phyloP scores from a whole-genome alignment of 1,284 basidiomycete species.

The Ceratobasidium sp. region DNA sequence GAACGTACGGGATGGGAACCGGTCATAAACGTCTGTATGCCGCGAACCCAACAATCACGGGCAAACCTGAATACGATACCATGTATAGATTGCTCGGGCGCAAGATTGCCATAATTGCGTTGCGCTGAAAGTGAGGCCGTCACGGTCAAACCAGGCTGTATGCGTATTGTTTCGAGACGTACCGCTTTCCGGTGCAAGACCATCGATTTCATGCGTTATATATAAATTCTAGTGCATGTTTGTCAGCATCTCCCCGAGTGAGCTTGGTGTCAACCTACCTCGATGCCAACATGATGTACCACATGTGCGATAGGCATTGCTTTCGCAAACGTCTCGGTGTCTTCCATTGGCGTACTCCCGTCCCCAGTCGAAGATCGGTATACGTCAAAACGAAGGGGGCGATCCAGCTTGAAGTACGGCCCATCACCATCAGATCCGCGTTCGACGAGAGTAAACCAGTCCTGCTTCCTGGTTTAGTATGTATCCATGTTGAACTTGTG shows the following conservation, averaged over 20 bases:
- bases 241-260: background rate
- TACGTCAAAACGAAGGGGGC: constrained; percentile 45
- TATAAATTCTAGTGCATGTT: constrained; percentile 23
- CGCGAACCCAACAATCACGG: constrained; percentile 45
- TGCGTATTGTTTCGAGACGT: background rate
- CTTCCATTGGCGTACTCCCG: constrained; percentile 40
- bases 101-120: constrained; percentile 46
- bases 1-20: constrained; percentile 45
- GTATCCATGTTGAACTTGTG: too few species aligned
- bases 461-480: constrained; percentile 5
- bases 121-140: background rate
- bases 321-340: constrained; percentile 35
- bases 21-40: constrained; percentile 46
- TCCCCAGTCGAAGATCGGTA: constrained; percentile 42
- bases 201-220: constrained; percentile 47
- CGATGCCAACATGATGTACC: constrained; percentile 42
- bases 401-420: constrained; percentile 33
- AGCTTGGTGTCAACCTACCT: constrained; percentile 15
- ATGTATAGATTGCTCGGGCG: constrained; percentile 45
- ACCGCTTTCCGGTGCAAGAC: constrained; percentile 37
- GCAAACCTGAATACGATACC: constrained; percentile 46
- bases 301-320: constrained; percentile 45
- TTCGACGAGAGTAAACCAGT: constrained; percentile 43
- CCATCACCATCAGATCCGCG: constrained; percentile 35
- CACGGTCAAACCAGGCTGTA: background rate